Evolutionary conservation across 768 basidiomycete genomes (phyloP).

Genomic region (Hypholoma fasciculare): DNA sequence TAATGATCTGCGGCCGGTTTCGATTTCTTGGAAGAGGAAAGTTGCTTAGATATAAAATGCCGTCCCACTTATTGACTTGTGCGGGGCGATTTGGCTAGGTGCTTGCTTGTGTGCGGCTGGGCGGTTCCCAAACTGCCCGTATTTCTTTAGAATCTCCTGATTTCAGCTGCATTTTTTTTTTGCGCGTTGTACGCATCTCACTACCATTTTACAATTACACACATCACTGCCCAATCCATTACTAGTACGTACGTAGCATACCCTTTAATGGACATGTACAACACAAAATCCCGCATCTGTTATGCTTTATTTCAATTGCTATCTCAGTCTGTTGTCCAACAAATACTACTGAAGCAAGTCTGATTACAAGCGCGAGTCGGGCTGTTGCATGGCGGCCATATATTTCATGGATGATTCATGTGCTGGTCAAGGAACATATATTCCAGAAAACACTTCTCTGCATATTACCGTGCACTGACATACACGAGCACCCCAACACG

Average conservation of each 20-base stretch:
- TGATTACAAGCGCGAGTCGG: too few species aligned
- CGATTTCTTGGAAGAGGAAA: neutral
- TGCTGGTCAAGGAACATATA: too few species aligned
- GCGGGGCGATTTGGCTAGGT: neutral
- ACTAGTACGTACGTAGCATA: constrained; percentile 6
- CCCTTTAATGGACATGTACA: constrained; percentile 10
- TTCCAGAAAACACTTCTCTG: too few species aligned
- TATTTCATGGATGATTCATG: too few species aligned
- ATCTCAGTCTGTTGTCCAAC: neutral
- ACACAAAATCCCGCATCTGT: neutral
- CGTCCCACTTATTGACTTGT: neutral
- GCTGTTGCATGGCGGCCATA: too few species aligned
- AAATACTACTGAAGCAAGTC: neutral
- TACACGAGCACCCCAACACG: too few species aligned
- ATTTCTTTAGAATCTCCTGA: neutral
- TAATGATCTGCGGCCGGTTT: neutral
- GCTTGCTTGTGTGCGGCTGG: neutral
- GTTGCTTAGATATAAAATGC: neutral
- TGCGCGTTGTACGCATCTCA: constrained; percentile 1
- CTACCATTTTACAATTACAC: neutral
- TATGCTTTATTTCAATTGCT: neutral
- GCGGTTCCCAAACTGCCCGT: neutral
- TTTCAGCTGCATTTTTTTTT: neutral
- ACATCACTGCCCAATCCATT: neutral
- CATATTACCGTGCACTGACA: too few species aligned